These are phyloP conservation scores for Corrigiola litoralis DNA, from an alignment of 179 eudicot genomes.

Conservation along the genomic window DNA sequence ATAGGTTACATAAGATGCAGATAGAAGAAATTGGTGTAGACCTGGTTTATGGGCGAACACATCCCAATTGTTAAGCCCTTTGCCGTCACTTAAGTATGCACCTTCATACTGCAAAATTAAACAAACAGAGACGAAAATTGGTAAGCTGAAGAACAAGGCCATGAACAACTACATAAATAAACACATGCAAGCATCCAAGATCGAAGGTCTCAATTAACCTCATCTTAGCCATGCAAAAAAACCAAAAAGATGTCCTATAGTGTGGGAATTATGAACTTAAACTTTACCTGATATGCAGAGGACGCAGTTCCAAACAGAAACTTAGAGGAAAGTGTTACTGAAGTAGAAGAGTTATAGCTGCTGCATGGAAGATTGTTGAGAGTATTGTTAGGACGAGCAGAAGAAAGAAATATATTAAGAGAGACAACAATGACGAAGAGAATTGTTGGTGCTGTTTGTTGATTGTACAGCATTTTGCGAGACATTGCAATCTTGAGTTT, in stretches of 20 bases:
- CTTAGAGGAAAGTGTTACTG: constrained; percentile 27
- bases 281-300: constrained; percentile 78
- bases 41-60: constrained; percentile 45
- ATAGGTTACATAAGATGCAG: too few relatives aligned
- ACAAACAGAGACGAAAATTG: background rate
- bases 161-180: too few relatives aligned
- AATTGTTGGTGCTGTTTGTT: background rate
- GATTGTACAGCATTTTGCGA: background rate
- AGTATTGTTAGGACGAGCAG: background rate
- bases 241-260: too few relatives aligned
- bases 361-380: background rate
- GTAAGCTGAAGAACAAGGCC: too few relatives aligned
- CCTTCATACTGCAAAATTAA: constrained; percentile 63
- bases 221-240: too few relatives aligned
- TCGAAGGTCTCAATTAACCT: too few relatives aligned
- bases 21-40: too few relatives aligned
- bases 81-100: constrained; percentile 60
- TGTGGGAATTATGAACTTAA: too few relatives aligned
- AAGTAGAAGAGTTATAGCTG: constrained; percentile 5
- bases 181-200: background rate
- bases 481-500: background rate
- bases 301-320: constrained; percentile 76
- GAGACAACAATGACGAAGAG: background rate
- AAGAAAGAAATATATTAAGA: background rate
- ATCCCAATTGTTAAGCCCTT: constrained; percentile 80